Percentiles rank a stretch among this genome's conserved stretches.
phyloP scores from a whole-genome alignment of 768 basidiomycete species.

The Leccinum boreale region DNA sequence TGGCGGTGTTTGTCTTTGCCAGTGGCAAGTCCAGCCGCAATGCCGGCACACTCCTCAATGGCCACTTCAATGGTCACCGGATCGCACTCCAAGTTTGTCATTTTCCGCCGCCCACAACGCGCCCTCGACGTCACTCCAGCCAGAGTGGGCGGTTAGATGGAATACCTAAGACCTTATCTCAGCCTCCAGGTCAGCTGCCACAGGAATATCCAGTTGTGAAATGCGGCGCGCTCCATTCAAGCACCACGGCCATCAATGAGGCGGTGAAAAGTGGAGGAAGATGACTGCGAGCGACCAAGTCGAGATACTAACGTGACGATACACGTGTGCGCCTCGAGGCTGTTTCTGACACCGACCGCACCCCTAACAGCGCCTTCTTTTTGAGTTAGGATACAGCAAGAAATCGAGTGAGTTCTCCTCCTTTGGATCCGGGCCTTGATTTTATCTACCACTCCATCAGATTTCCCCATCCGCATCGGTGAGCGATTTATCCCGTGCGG shows the following conservation, averaged over 20 bases:
- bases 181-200: neutral
- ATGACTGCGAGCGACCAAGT: neutral
- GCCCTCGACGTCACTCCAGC: neutral
- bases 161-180: neutral
- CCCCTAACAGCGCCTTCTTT: constrained; percentile 11
- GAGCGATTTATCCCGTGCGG: constrained; percentile 11
- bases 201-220: neutral
- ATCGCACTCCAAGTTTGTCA: neutral
- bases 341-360: neutral
- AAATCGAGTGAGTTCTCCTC: neutral
- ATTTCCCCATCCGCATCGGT: neutral
- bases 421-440: neutral
- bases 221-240: neutral
- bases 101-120: neutral
- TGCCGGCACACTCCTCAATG: neutral
- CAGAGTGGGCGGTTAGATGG: neutral
- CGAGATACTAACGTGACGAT: neutral
- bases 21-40: constrained; percentile 9
- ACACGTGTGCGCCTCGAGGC: constrained; percentile 25
- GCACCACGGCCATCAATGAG: constrained; percentile 12
- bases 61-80: neutral
- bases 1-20: constrained; percentile 10
- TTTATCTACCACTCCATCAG: neutral
- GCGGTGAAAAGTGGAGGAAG: constrained; percentile 1
- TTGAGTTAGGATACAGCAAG: neutral